phyloP scores from a whole-genome alignment of 2,329 filamentous ascomycete genomes.

The Coniochaeta sp. region DNA sequence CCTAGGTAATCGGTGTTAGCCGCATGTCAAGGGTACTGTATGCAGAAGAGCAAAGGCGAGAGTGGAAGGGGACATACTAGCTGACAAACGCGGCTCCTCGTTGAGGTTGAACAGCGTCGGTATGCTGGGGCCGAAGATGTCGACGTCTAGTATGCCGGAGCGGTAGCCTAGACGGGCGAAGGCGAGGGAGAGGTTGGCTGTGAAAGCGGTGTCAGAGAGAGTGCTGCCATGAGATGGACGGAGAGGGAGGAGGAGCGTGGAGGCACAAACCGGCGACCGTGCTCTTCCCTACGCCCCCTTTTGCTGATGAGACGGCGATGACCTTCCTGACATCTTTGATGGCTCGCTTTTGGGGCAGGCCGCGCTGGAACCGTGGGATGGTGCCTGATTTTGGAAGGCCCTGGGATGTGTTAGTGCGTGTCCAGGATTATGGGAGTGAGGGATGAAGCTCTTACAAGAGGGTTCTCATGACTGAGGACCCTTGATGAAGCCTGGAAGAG shows the following conservation, averaged over 20 bases:
- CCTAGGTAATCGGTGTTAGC: conserved; percentile 40
- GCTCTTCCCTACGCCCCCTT: conserved; percentile 96
- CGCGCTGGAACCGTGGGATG: conserved; percentile 70
- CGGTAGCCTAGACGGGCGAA: conserved; percentile 77
- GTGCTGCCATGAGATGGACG: neutral
- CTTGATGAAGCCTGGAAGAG: conserved; percentile 44
- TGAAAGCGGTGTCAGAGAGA: neutral
- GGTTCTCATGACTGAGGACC: conserved; percentile 71
- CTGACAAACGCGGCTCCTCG: conserved; percentile 69
- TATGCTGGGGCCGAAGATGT: conserved; percentile 94
- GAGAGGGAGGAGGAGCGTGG: neutral
- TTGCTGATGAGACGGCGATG: conserved; percentile 95
- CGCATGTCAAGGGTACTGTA: too few species aligned
- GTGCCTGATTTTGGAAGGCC: conserved; percentile 75
- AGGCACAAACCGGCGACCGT: conserved; percentile 66
- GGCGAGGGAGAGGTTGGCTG: conserved; percentile 76
- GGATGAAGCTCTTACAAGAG: conserved; percentile 51
- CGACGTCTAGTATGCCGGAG: conserved; percentile 85
- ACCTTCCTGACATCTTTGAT: conserved; percentile 84
- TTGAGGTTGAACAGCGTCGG: conserved; percentile 81
- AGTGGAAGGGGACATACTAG: neutral
- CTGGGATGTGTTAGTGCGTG: conserved; percentile 34
- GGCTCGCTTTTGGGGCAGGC: conserved; percentile 70
- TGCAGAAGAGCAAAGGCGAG: neutral
- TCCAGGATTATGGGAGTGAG: neutral